Percentiles rank a stretch among this genome's conserved stretches.
phyloP scores from a whole-genome alignment of 2,329 filamentous ascomycete species.

The Dothiorella sarmentorum region DNA sequence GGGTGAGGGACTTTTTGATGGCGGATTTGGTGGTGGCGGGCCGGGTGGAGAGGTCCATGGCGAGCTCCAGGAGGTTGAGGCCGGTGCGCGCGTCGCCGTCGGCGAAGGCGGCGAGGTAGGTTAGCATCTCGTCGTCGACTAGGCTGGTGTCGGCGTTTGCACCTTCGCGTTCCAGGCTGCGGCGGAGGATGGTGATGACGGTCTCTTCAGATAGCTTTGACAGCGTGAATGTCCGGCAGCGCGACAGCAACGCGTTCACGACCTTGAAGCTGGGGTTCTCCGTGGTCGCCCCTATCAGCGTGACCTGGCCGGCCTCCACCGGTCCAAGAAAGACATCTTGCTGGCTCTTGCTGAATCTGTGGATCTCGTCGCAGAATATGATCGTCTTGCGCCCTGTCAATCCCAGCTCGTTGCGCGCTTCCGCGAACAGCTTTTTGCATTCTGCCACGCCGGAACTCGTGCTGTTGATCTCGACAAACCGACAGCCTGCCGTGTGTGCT shows the following conservation, averaged over 20 bases:
- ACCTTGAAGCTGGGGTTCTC: constrained; percentile 97
- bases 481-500: constrained; percentile 72
- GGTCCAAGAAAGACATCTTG: constrained; percentile 94
- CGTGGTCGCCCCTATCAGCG: constrained; percentile 89
- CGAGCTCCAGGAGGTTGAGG: constrained; percentile 86
- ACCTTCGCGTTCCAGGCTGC: constrained; percentile 65
- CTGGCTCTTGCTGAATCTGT: constrained; percentile 85
- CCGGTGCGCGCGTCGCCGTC: constrained; percentile 93
- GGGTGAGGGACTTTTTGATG: constrained; percentile 80
- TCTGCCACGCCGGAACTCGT: constrained; percentile 84
- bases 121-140: constrained; percentile 72
- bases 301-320: constrained; percentile 86
- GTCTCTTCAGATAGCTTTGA: constrained; percentile 69
- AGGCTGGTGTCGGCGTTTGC: constrained; percentile 49
- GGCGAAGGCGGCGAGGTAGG: constrained; percentile 79
- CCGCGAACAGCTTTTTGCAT: constrained; percentile 85
- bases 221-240: constrained; percentile 88
- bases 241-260: constrained; percentile 78
- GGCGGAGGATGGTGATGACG: constrained; percentile 67
- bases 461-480: constrained; percentile 95
- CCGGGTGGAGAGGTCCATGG: constrained; percentile 69
- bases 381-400: constrained; percentile 89
- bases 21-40: constrained; percentile 66
- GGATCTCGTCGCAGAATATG: constrained; percentile 96
- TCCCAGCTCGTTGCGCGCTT: constrained; percentile 74